phyloP scores from a whole-genome alignment of 1,139 yeast genomes.

The Candida sojae region DNA sequence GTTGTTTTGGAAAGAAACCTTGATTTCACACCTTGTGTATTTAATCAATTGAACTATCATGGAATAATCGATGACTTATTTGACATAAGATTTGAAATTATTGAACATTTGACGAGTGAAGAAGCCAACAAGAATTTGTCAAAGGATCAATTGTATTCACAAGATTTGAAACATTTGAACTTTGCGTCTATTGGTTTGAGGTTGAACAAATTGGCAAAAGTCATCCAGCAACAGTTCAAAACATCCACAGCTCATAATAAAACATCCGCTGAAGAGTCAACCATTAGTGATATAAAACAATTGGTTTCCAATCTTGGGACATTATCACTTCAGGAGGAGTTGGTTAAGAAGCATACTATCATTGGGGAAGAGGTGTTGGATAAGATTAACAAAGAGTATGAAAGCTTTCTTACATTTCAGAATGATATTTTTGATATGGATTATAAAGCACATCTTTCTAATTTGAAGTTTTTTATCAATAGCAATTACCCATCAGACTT shows the following conservation, averaged over 20 bases:
- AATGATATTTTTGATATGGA: conserved; percentile 69
- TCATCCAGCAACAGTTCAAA: conserved; percentile 70
- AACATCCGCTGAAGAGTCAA: conserved; percentile 37
- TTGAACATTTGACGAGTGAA: conserved; percentile 29
- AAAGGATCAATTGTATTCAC: conserved; percentile 31
- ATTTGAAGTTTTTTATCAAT: conserved; percentile 51
- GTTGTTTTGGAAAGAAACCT: conserved; percentile 76
- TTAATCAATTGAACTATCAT: conserved; percentile 77
- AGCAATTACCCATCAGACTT: conserved; percentile 33
- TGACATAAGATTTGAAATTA: conserved; percentile 47
- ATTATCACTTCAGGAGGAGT: conserved; percentile 66
- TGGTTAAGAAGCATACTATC: conserved; percentile 72
- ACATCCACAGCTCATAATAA: conserved; percentile 1
- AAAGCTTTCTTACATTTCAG: conserved; percentile 64
- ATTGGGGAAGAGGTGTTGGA: conserved; percentile 70
- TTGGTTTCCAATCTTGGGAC: conserved; percentile 73
- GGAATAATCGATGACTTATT: conserved; percentile 81
- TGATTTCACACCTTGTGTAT: conserved; percentile 70
- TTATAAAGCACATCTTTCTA: conserved; percentile 51
- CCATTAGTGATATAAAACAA: conserved; percentile 63
- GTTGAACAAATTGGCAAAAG: conserved; percentile 70
- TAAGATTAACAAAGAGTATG: conserved; percentile 51
- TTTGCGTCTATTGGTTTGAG: conserved; percentile 80
- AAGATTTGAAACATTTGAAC: conserved; percentile 62
- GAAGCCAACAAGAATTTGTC: conserved; percentile 16